phyloP scores from a whole-genome alignment of 345 rosid genomes.

The Gossypium mustelinum region DNA sequence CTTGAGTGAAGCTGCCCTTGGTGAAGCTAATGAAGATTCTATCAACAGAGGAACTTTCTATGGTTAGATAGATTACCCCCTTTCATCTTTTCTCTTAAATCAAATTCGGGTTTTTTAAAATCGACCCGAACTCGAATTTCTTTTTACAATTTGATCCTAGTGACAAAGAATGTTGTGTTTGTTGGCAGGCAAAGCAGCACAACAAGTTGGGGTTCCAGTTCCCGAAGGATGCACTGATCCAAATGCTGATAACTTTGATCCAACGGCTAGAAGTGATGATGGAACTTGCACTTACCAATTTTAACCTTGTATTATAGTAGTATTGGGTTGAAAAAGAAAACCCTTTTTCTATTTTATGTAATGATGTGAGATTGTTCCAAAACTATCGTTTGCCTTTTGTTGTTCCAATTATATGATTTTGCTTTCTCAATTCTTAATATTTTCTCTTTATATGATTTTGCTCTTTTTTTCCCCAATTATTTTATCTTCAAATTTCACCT shows the following conservation, averaged over 20 bases:
- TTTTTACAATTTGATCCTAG: too few species aligned
- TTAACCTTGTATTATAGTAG: constrained; percentile 15
- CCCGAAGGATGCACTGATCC: constrained; percentile 91
- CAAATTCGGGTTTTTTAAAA: neutral
- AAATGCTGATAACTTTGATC: constrained; percentile 64
- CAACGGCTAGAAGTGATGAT: constrained; percentile 93
- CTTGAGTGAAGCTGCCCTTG: constrained; percentile 82
- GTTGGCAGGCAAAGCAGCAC: constrained; percentile 71
- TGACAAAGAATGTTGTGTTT: neutral
- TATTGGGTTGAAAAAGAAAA: neutral
- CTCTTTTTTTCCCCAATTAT: neutral
- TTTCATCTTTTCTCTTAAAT: neutral
- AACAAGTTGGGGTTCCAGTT: constrained; percentile 63
- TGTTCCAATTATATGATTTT: neutral
- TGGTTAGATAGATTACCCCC: constrained; percentile 45
- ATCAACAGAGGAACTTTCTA: constrained; percentile 65
- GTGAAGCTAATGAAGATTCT: constrained; percentile 73
- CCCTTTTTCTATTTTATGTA: neutral
- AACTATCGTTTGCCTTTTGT: neutral
- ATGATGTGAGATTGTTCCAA: constrained; percentile 15
- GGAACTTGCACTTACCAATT: constrained; percentile 55
- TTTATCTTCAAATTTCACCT: too few species aligned
- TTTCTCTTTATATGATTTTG: neutral
- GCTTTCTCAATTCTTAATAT: constrained; percentile 20
- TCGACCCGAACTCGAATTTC: neutral